Evolutionary conservation across 106 monocot species (phyloP), one percentile per base, ranked within the genome.

Genomic region (Dendrobium catenatum): DNA sequence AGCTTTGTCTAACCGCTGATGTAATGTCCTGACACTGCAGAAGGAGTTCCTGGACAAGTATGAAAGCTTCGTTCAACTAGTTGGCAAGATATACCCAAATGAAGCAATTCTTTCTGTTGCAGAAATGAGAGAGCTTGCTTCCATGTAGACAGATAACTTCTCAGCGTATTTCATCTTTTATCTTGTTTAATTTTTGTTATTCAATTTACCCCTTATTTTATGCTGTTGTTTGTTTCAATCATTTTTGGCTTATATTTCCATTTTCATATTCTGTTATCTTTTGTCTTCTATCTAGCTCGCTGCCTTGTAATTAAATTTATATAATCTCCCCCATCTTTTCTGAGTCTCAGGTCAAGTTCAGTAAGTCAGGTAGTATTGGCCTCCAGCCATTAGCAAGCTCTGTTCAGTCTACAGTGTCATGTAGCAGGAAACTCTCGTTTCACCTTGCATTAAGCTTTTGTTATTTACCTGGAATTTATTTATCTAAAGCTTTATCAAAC

Each of bases 1-100:
- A 6, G 20, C 61, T 17, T 61, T 61, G 4, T 61, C 61, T 61
- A 5, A 61, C 22, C 4, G 33, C 31, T 70, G 15, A 70, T 33
- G 15, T 70, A 13, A 15, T 70, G 8, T 67, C 15, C 73, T 84
- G 68, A 22, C 22, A 64, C 89, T 85, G 89, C 94, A 97, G 97
- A 97, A 97, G 73, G 94, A 94, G 41, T 97, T 94, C 75, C 77
- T 92, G 78, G 97, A 97, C 43, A 97, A 92, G 80, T 97, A 97
- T 80, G 97, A 94, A 33, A 94, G 88, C 83, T 92, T 94, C 78
- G 86, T 82, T 5, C 94, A 92, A 75, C 82, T 90, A n/a, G 88
- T 93, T 48, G 80, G 82, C 18, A 92, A 86, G 85, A 85, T 97
- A 47, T 97, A 97, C 47, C 88, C 90, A 31, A 91, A 83, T 46